These are phyloP conservation scores for Taphrina deformans DNA, from an alignment of 1,139 yeast genomes.

Conservation along the genomic window DNA sequence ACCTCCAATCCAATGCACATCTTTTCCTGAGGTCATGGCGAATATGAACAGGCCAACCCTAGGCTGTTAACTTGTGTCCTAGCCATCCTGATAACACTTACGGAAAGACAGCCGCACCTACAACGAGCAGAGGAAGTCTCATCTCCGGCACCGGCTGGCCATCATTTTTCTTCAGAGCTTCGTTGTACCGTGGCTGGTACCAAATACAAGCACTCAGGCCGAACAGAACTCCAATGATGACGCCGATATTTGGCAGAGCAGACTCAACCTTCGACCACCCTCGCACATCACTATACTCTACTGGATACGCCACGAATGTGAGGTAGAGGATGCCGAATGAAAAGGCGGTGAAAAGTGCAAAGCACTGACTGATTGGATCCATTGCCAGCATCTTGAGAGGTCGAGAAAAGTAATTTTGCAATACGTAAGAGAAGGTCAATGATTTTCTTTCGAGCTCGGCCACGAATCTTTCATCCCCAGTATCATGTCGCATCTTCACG, in stretches of 20 bases:
- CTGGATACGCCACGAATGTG: slow-evolving; percentile 71
- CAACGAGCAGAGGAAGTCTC: slow-evolving; percentile 71
- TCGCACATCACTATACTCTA: slow-evolving; percentile 65
- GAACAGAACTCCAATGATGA: slow-evolving; percentile 52
- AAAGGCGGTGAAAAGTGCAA: slow-evolving; percentile 83
- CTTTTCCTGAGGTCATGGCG: slow-evolving; percentile 63
- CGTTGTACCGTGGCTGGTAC: slow-evolving; percentile 50
- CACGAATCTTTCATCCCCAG: slow-evolving; percentile 59
- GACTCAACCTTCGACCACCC: slow-evolving; percentile 67
- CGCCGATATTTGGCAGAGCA: slow-evolving; percentile 58
- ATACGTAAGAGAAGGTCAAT: slow-evolving; percentile 13
- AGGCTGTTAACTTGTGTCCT: slow-evolving; percentile 41
- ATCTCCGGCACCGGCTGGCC: slow-evolving; percentile 43
- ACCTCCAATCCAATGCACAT: slow-evolving; percentile 33
- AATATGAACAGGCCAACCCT: slow-evolving; percentile 70
- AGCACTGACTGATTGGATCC: slow-evolving; percentile 79
- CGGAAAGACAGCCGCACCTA: slow-evolving; percentile 67
- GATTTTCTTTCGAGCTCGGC: slow-evolving; percentile 52
- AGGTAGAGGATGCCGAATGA: slow-evolving; percentile 62
- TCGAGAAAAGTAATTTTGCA: slow-evolving; percentile 49
- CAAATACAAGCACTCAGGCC: slow-evolving; percentile 45
- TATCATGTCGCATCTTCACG: slow-evolving; percentile 49
- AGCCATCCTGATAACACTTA: not conserved
- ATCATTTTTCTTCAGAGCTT: slow-evolving; percentile 58
- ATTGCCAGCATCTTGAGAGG: slow-evolving; percentile 60